Evolutionary conservation across 148 eudicot species (phyloP).

Genomic region (Talinum fruticosum): DNA sequence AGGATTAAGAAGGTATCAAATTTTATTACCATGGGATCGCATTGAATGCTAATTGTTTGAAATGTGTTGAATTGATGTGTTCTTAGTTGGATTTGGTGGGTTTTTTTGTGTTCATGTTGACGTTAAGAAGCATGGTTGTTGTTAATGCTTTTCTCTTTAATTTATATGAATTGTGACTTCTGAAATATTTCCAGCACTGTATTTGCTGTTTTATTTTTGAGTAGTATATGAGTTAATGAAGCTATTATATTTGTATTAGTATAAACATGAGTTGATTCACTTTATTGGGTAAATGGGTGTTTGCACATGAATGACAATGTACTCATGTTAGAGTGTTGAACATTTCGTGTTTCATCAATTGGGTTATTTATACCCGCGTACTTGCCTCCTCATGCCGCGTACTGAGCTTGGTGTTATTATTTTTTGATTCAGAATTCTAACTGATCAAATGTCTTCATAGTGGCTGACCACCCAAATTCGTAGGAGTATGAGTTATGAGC

Average conservation of each 20-base stretch:
- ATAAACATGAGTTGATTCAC: background rate
- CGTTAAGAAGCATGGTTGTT: background rate
- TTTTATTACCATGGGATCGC: background rate
- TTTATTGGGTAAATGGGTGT: background rate
- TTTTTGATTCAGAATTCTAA: background rate
- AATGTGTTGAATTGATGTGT: background rate
- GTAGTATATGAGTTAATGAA: background rate
- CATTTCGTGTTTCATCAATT: background rate
- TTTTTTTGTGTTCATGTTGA: background rate
- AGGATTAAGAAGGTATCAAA: slow-evolving; percentile 72
- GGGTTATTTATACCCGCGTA: background rate
- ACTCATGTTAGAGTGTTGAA: background rate
- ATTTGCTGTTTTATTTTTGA: background rate
- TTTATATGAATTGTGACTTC: background rate
- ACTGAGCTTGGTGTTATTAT: background rate
- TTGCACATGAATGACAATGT: slow-evolving; percentile 1
- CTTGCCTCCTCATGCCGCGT: background rate
- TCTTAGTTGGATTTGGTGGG: background rate
- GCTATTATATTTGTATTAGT: background rate
- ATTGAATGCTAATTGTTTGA: background rate
- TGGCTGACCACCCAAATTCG: background rate
- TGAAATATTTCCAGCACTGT: background rate
- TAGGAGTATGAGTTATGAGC: background rate
- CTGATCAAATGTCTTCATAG: background rate
- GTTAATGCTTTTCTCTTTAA: background rate